Conservation (phyloP, 306 rosid genomes). For the Trichosanthes cucumerina region DNA sequence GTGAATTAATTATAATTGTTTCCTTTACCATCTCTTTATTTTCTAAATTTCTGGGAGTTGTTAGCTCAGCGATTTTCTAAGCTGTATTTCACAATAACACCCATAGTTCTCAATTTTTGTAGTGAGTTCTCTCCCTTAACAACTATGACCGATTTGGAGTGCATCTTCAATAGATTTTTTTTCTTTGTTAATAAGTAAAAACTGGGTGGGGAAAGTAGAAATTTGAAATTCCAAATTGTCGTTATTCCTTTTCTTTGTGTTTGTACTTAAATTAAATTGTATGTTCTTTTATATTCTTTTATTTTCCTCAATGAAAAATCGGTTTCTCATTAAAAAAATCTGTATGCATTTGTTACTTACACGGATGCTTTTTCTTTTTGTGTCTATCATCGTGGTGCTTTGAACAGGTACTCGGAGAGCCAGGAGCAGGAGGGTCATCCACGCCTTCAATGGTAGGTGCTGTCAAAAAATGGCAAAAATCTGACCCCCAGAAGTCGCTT, state of each 20-base stretch:
- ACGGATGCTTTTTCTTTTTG: background rate
- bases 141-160: background rate
- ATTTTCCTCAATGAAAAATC: background rate
- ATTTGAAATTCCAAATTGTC: background rate
- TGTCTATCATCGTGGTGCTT: conserved; percentile 18
- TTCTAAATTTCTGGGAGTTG: background rate
- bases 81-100: background rate
- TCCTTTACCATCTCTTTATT: background rate
- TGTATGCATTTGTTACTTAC: background rate
- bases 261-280: background rate
- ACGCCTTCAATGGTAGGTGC: conserved; percentile 98
- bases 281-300: background rate
- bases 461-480: conserved; percentile 90
- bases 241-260: background rate
- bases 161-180: background rate
- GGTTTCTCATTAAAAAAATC: background rate
- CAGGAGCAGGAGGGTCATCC: conserved; percentile 94
- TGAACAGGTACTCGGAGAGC: conserved; percentile 86
- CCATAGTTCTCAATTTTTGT: background rate
- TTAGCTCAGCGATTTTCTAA: background rate
- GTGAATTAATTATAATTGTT: background rate
- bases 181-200: background rate
- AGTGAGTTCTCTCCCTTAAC: background rate
- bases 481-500: conserved; percentile 55
- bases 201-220: background rate